Base-by-base conservation (phyloP, 345 rosid species). In the Acer campestre region DNA sequence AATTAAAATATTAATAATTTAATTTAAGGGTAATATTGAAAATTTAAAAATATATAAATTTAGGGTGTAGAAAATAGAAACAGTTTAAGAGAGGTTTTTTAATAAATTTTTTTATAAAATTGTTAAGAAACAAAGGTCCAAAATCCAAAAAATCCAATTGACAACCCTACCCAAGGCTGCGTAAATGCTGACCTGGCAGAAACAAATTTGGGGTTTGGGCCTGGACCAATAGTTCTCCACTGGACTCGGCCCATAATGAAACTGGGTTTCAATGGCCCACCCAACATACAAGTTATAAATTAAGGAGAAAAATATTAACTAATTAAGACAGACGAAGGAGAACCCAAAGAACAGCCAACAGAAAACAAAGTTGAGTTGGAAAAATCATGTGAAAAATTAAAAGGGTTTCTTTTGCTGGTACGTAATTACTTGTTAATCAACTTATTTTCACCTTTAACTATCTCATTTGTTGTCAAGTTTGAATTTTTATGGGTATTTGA, bases 311-410 rank as follows among this genome's bases (percentile, higher is more conserved):
- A 46, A 0, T 48, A 20, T 5, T 42, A 42, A 42, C 46, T 6
- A 42, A 42, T 31, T 35, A 35, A 13, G 16, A 44, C 38, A 12
- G 35, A 46, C 16, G 61, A 56, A 46, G 72, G 40, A 75, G 38
- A 55, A 35, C 71, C 78, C 62, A 55, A 75, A 63, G 42, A 23
- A 46, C 49, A 53, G 64, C 25, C 63, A 53, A 16, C 58, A 53
- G 58, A 53, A 14, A 16, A 16, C n/a, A 16, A n/a, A 59, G 63
- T 20, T 46, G 63, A n/a, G 63, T 59, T 59, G 27, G 20, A 38
- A 61, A 73, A 42, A 40, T 12, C 22, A 73, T 40, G 67, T 59
- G 76, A 73, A 73, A 61, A n/a, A 59, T 59, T 22, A 5, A 31
- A 27, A 22, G 71, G 13, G 14, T 22, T 53, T 35, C 20, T 62